Evolutionary conservation across 2,329 filamentous ascomycete genomes (phyloP).

Genomic region (Gliomastix tumulicola): DNA sequence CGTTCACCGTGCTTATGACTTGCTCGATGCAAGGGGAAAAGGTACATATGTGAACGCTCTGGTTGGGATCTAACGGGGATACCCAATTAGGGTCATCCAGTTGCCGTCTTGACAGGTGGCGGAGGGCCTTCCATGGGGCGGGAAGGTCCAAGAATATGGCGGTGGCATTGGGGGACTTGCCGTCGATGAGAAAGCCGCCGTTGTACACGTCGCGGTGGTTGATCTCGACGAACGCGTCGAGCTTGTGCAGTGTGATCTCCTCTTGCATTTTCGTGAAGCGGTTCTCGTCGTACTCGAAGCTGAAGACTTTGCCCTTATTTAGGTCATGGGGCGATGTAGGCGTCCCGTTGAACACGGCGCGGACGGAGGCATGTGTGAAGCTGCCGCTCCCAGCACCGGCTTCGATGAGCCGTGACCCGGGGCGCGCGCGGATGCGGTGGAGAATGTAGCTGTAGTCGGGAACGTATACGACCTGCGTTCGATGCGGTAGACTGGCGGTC

Average conservation of each 20-base stretch:
- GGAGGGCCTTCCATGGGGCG: conserved; percentile 73
- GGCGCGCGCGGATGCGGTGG: conserved; percentile 66
- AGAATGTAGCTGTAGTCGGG: conserved; percentile 82
- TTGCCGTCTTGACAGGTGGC: conserved; percentile 58
- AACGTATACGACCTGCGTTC: conserved; percentile 82
- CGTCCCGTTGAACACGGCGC: conserved; percentile 71
- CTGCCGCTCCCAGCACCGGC: conserved; percentile 77
- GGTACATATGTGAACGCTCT: conserved; percentile 75
- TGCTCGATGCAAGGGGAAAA: conserved; percentile 98
- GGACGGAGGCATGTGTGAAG: conserved; percentile 72
- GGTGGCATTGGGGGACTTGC: conserved; percentile 55
- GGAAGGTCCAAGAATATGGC: conserved; percentile 76
- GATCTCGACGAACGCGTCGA: conserved; percentile 61
- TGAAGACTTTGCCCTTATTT: conserved; percentile 64
- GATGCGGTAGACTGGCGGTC: conserved; percentile 73
- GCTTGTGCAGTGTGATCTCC: conserved; percentile 62
- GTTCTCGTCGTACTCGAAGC: conserved; percentile 74
- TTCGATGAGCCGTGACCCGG: conserved; percentile 69
- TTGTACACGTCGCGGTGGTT: conserved; percentile 76
- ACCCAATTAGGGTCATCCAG: conserved; percentile 28
- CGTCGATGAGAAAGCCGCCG: conserved; percentile 61
- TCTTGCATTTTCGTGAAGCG: conserved; percentile 62
- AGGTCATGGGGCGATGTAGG: conserved; percentile 31
- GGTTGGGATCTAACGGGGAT: conserved; percentile 63
- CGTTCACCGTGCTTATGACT: conserved; percentile 77